Conservation (phyloP, 2,329 filamentous ascomycete genomes). For the Oidium heveae region DNA sequence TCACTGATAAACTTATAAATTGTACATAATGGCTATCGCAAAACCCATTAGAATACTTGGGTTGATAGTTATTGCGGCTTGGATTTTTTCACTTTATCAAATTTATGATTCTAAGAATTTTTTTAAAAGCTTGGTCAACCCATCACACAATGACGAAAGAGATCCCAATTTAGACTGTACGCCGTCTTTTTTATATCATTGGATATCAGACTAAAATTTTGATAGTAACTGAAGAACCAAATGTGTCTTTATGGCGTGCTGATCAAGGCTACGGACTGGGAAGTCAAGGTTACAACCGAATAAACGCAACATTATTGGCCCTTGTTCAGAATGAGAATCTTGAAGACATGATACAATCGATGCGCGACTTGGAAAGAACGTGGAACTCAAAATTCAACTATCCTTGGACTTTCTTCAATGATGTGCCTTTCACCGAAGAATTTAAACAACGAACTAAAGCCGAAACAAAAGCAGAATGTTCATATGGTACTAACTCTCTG, state of each 20-base stretch:
- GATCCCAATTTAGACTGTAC: constrained; percentile 77
- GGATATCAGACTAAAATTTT: constrained; percentile 1
- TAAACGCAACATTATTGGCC: constrained; percentile 78
- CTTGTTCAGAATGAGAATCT: constrained; percentile 86
- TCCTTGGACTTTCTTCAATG: constrained; percentile 98
- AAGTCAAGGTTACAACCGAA: constrained; percentile 51
- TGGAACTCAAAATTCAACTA: constrained; percentile 99
- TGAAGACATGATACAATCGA: constrained; percentile 59
- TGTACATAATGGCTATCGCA: constrained; percentile 49
- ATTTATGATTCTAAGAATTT: constrained; percentile 32
- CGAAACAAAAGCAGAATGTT: constrained; percentile 67
- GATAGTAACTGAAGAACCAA: constrained; percentile 59
- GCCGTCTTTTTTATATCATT: not conserved
- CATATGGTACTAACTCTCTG: constrained; percentile 37
- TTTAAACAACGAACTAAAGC: constrained; percentile 67
- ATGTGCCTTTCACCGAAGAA: constrained; percentile 74
- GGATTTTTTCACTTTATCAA: constrained; percentile 57
- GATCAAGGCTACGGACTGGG: constrained; percentile 56
- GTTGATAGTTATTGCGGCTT: constrained; percentile 42
- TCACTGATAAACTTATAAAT: too few relatives aligned
- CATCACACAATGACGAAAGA: constrained; percentile 35
- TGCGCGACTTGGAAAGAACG: constrained; percentile 74
- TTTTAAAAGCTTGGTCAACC: constrained; percentile 17
- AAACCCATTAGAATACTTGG: constrained; percentile 62
- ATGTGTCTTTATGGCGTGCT: constrained; percentile 47